These are phyloP conservation scores for Discostella pseudostelligera DNA, from an alignment of 108 stramenopile genomes.

Conservation along the genomic window DNA sequence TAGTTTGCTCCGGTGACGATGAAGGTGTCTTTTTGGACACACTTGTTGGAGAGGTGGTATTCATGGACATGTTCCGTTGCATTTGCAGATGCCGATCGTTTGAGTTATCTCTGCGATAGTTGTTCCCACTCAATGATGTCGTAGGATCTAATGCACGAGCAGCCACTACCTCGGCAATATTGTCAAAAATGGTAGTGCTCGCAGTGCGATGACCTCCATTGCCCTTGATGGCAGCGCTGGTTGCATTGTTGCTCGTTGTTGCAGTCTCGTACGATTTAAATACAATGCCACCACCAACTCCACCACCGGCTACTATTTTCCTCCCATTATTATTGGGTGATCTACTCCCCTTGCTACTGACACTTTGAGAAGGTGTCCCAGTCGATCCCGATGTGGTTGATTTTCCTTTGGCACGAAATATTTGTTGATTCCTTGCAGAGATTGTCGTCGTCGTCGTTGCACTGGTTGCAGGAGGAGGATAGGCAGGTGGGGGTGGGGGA, in stretches of 20 bases:
- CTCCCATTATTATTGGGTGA: too few relatives aligned
- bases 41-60: not conserved
- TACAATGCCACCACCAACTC: not conserved
- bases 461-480: not conserved
- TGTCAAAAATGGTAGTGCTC: slow-evolving; percentile 1
- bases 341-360: slow-evolving; percentile 3
- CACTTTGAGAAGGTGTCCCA: not conserved
- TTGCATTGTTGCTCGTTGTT: not conserved
- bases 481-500: not conserved
- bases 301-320: not conserved
- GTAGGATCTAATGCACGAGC: not conserved
- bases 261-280: not conserved
- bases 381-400: slow-evolving; percentile 1
- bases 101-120: slow-evolving; percentile 4
- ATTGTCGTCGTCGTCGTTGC: not conserved
- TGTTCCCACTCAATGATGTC: not conserved
- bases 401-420: slow-evolving; percentile 21
- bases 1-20: slow-evolving; percentile 13
- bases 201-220: not conserved
- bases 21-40: not conserved
- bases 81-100: too few relatives aligned
- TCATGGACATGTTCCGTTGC: not conserved
- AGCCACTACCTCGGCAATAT: slow-evolving; percentile 9
- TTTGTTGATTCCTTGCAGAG: slow-evolving; percentile 19
- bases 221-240: not conserved